These are phyloP conservation scores for Martensiomyces pterosporus DNA, from an alignment of 192 early-diverging fungal species.

Conservation along the genomic window DNA sequence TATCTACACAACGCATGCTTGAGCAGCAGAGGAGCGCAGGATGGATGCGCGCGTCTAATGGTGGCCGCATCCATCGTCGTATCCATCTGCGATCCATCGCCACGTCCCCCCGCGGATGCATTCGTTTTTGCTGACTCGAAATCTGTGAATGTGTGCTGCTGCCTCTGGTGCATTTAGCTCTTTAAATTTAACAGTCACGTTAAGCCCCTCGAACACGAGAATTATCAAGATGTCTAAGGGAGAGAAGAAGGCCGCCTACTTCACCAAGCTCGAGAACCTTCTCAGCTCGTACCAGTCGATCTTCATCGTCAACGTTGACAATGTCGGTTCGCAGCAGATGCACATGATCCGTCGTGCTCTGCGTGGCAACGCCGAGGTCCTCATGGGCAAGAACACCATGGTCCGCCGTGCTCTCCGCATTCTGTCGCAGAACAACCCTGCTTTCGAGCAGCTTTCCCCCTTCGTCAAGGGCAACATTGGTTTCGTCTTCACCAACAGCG, in stretches of 20 bases:
- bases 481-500: slow-evolving; percentile 99
- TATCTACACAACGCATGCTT: no score
- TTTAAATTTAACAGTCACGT: slow-evolving; percentile 36
- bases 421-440: slow-evolving; percentile 68
- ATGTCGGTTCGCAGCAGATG: slow-evolving; percentile 99
- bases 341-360: slow-evolving; percentile 91
- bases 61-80: no score
- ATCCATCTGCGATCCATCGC: no score
- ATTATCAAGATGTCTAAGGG: slow-evolving; percentile 44
- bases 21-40: no score
- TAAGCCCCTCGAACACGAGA: slow-evolving; percentile 43
- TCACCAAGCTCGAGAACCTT: slow-evolving; percentile 83
- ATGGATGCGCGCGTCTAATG: no score
- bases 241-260: slow-evolving; percentile 94
- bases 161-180: no score
- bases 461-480: slow-evolving; percentile 94
- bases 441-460: slow-evolving; percentile 79
- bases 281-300: slow-evolving; percentile 93
- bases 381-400: slow-evolving; percentile 99
- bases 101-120: no score
- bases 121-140: no score
- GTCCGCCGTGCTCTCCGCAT: slow-evolving; percentile 78
- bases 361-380: slow-evolving; percentile 85
- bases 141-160: no score
- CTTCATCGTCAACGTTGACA: slow-evolving; percentile 99